phyloP scores from a whole-genome alignment of 2,329 filamentous ascomycete genomes.

The Fusarium coicis region DNA sequence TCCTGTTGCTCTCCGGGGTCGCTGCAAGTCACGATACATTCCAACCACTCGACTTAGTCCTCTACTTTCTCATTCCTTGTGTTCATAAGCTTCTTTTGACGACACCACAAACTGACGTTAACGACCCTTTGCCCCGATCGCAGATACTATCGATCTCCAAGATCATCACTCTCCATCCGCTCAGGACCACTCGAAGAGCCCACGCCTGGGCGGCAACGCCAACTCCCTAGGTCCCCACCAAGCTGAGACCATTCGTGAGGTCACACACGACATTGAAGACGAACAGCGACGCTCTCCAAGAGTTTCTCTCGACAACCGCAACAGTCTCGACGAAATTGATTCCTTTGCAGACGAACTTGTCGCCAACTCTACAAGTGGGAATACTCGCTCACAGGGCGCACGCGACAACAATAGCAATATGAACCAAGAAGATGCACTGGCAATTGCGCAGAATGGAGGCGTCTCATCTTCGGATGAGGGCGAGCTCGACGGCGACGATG shows the following conservation, averaged over 20 bases:
- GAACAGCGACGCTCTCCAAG: conserved; percentile 74
- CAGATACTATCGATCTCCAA: conserved; percentile 96
- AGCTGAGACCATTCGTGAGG: conserved; percentile 83
- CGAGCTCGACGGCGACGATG: conserved; percentile 74
- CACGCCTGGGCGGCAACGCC: conserved; percentile 47
- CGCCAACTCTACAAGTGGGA: conserved; percentile 50
- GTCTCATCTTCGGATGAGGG: conserved; percentile 66
- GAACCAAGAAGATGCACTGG: conserved; percentile 67
- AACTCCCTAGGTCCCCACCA: conserved; percentile 80
- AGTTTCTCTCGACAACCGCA: conserved; percentile 62
- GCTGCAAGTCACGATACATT: conserved; percentile 41
- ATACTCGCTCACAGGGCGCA: conserved; percentile 21
- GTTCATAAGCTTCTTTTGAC: conserved; percentile 13
- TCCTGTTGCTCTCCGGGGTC: conserved; percentile 22
- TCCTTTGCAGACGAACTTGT: conserved; percentile 59
- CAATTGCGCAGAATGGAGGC: conserved; percentile 71
- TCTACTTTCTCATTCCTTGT: conserved; percentile 31
- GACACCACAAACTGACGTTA: conserved; percentile 33
- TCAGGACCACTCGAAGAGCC: conserved; percentile 73
- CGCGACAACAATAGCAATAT: conserved; percentile 42
- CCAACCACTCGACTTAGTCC: conserved; percentile 40
- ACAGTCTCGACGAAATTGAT: conserved; percentile 56
- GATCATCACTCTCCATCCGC: conserved; percentile 84
- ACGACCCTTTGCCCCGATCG: conserved; percentile 17
- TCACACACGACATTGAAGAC: conserved; percentile 79